Base-by-base conservation (phyloP, 2,329 filamentous ascomycete species). In the Venturia pyrina region DNA sequence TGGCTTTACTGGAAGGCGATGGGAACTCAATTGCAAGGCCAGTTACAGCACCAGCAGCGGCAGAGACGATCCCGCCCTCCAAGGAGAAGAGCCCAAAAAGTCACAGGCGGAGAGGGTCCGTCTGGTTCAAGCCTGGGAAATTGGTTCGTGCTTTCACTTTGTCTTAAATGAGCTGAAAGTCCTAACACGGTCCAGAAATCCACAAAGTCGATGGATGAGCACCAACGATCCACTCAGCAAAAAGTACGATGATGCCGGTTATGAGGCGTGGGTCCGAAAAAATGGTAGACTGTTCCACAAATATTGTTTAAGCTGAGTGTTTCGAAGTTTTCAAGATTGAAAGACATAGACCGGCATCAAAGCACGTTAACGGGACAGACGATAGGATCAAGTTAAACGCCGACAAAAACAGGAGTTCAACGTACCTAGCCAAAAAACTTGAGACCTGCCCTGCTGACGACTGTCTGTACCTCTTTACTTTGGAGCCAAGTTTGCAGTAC, bases 51-150 rank as follows among this genome's bases (percentile, higher is more conserved):
- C 53, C 53, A 0, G 28, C 53, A 13, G 53, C 53, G 28, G 11
- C 50, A 32, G 28, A 34, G 17, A 34, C 24, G 3, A 21, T 59
- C 15, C 15, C 53, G n/a, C 15, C 15, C 5, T 19, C 17, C 28
- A 19, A 37, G 28, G 53, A 59, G 53, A 59, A 59, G 32, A 59
- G 50, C 19, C 50, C 50, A 17, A 34, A 56, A 24, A 19, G 15
- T 59, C 53, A 59, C 8, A 59, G 53, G 24, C 53, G 53, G 53
- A 37, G 10, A 5, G 17, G 53, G 1, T 59, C 28, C 3, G 53
- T 15, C 13, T 59, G 53, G 53, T 59, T 59, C 53, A 59, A 59
- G 32, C 53, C 53, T 34, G 53, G 53, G 19, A 59, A 59, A 59
- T 59, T 37, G 53, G 53, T 59, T 59, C 32, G 53, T 59, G 13